These are phyloP conservation scores for Brassica juncea DNA, from an alignment of 345 rosid genomes.

Conservation along the genomic window DNA sequence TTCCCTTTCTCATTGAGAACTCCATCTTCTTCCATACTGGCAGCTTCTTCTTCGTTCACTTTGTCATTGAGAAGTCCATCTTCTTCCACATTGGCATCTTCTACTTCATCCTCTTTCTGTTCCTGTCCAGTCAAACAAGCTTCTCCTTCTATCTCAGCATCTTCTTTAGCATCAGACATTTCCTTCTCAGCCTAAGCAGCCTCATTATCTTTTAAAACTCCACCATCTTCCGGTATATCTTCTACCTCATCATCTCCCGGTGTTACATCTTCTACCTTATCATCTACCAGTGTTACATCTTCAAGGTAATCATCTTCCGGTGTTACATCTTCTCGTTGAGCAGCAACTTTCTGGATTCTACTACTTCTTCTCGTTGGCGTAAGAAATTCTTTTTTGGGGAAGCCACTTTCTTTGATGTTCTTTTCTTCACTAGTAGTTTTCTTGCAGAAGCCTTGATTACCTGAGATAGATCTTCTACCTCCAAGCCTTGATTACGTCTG, in stretches of 20 bases:
- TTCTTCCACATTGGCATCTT: background rate
- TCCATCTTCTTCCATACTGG: background rate
- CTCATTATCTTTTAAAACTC: background rate
- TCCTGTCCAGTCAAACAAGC: background rate
- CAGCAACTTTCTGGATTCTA: background rate
- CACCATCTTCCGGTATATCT: background rate
- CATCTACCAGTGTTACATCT: background rate
- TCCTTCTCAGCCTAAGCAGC: background rate
- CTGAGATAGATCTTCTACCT: background rate
- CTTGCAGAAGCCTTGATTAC: background rate
- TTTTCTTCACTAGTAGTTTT: background rate
- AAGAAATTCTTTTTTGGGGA: background rate
- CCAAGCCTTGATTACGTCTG: conserved; percentile 8
- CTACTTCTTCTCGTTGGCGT: background rate
- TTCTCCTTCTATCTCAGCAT: background rate
- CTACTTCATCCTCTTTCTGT: background rate
- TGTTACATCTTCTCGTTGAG: background rate
- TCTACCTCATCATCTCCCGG: background rate
- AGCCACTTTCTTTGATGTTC: background rate
- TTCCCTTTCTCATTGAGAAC: background rate
- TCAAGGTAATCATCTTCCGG: background rate
- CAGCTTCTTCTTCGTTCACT: background rate
- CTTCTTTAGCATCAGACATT: background rate
- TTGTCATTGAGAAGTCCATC: background rate
- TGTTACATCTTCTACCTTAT: background rate